phyloP scores from a whole-genome alignment of 345 rosid genomes.

The Kernera saxatilis region DNA sequence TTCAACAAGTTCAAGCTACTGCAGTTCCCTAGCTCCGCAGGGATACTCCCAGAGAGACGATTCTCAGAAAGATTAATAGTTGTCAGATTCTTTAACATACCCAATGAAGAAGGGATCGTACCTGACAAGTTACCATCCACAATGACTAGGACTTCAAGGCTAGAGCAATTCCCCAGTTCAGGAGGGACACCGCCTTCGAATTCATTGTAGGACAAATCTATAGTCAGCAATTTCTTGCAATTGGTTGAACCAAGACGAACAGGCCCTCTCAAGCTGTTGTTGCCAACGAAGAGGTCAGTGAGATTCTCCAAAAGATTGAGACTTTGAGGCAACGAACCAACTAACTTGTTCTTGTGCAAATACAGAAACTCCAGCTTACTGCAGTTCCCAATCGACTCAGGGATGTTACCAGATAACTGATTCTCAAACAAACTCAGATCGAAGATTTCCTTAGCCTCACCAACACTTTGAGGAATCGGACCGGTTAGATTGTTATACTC shows the following conservation, averaged over 20 bases:
- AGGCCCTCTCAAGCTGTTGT: conserved; percentile 46
- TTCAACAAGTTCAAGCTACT: conserved; percentile 42
- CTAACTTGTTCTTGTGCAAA: conserved; percentile 42
- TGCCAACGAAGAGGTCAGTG: conserved; percentile 31
- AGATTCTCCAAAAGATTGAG: conserved; percentile 53
- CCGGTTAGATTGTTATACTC: conserved; percentile 51
- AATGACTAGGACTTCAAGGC: conserved; percentile 37
- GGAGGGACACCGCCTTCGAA: conserved; percentile 56
- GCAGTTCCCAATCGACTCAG: conserved; percentile 61
- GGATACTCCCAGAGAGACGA: conserved; percentile 60
- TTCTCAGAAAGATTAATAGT: conserved; percentile 60
- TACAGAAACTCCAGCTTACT: conserved; percentile 38
- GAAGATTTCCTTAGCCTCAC: conserved; percentile 37
- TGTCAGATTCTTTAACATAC: conserved; percentile 39
- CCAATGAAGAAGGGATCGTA: conserved; percentile 63
- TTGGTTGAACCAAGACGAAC: conserved; percentile 41
- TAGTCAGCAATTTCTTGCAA: conserved; percentile 40
- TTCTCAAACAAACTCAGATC: conserved; percentile 40
- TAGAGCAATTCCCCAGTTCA: conserved; percentile 54
- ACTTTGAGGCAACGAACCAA: conserved; percentile 54
- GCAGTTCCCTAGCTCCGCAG: conserved; percentile 64
- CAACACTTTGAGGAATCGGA: conserved; percentile 54
- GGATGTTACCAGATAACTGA: conserved; percentile 54
- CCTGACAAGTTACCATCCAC: conserved; percentile 50
- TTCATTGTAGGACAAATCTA: conserved; percentile 56